A percentile compares a stretch with the other conserved stretches of the same genome.
Conservation (phyloP, 1,284 basidiomycete genomes). For the Naganishia sp. region DNA sequence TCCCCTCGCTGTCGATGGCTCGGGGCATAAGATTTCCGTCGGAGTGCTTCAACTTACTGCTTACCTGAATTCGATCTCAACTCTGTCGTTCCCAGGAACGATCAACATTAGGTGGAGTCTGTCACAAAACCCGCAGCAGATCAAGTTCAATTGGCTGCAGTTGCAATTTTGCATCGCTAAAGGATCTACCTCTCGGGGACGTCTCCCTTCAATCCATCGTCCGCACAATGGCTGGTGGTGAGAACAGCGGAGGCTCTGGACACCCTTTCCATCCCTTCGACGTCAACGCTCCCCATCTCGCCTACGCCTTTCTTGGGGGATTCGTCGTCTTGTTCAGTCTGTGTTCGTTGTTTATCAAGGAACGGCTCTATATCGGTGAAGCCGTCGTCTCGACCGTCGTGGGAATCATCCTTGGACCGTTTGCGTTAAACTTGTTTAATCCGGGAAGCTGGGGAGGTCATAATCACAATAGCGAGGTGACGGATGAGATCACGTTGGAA, state of each 20-base stretch:
- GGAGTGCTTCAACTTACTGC: too few species aligned
- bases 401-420: slow-evolving; percentile 77
- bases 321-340: slow-evolving; percentile 66
- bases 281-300: slow-evolving; percentile 54
- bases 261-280: slow-evolving; percentile 51
- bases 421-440: slow-evolving; percentile 80
- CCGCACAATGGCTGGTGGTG: slow-evolving; percentile 14
- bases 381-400: slow-evolving; percentile 93
- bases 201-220: neutral
- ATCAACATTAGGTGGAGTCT: slow-evolving; percentile 3
- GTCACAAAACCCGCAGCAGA: neutral
- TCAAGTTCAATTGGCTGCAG: neutral
- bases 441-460: slow-evolving; percentile 76
- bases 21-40: too few species aligned
- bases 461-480: slow-evolving; percentile 56
- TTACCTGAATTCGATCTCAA: too few species aligned
- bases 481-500: slow-evolving; percentile 79
- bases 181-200: neutral
- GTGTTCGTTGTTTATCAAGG: slow-evolving; percentile 89
- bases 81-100: neutral
- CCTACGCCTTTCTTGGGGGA: slow-evolving; percentile 79
- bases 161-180: too few species aligned
- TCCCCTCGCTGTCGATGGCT: too few species aligned
- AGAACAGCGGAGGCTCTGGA: slow-evolving; percentile 8
- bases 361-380: slow-evolving; percentile 93